Percentiles rank a stretch among this genome's conserved stretches.
Conservation (phyloP, 176 grass and related monocot genomes). For the Calamus simplicifolius region DNA sequence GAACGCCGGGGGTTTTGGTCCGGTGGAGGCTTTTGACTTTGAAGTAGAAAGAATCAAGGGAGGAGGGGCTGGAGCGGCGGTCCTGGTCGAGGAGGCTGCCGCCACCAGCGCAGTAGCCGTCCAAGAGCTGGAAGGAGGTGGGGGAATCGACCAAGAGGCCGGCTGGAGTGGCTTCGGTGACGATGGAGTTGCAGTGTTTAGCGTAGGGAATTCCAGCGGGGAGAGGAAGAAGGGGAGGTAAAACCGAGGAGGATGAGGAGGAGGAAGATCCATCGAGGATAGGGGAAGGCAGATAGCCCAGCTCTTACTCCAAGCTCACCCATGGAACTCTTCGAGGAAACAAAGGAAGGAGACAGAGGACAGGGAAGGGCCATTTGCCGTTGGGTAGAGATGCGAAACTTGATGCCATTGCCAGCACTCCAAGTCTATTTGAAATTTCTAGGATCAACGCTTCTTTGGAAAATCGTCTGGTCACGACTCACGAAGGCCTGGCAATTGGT, state of each 20-base stretch:
- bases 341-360: too few species aligned
- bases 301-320: too few species aligned
- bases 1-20: background rate
- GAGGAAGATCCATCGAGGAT: too few species aligned
- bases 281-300: too few species aligned
- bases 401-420: too few species aligned
- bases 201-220: background rate
- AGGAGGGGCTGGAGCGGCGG: background rate
- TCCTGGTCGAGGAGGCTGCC: constrained; percentile 8
- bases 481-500: too few species aligned
- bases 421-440: too few species aligned
- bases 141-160: background rate
- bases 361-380: too few species aligned
- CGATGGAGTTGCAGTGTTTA: background rate
- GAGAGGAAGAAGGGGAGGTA: background rate
- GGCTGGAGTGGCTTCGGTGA: background rate
- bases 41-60: constrained; percentile 22
- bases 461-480: too few species aligned
- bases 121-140: background rate
- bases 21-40: constrained; percentile 1
- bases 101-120: constrained; percentile 46
- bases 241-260: background rate
- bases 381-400: too few species aligned
- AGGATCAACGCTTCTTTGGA: too few species aligned
- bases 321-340: too few species aligned